Evolutionary conservation across 1,139 yeast genomes (phyloP), one percentile per base, ranked within the genome.

Genomic region (Taphrina sp.): DNA sequence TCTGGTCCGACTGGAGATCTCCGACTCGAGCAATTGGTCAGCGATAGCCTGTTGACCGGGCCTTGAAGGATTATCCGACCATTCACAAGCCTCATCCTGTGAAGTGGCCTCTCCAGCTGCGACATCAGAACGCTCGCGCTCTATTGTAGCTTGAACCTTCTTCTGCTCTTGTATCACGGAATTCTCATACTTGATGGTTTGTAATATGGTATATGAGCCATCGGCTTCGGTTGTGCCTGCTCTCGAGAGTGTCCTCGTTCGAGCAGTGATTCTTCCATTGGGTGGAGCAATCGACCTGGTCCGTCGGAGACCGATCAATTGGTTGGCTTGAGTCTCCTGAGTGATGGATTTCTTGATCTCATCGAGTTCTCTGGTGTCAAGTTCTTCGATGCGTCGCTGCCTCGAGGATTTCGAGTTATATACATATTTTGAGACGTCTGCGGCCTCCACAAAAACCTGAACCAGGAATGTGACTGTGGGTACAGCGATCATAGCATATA

Each of bases 391-490:
- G 10, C 45, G 45, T 4, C 26, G 23, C 14, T 41, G 45, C 17
- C 45, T 33, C 14, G 45, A 41, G 24, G 23, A 12, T 23, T 41
- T 41, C 35, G 45, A 41, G 22, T 41, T 41, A 34, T 41, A 41
- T 12, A 41, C 26, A 29, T 41, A 41, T 34, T 41, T 41, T n/a
- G 24, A 26, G 22, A 41, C 45, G 28, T 41, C 45, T 5, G 45
- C 45, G 17, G 45, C 45, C 14, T 41, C 45, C 29, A 41, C 45
- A 26, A 41, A 41, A 14, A 41, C 45, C 14, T 41, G 45, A 34
- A 88, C 80, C 49, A 88, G 73, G 16, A 84, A 82, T 0, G 95
- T 85, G 94, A 88, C 87, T 59, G 87, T 72, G 0, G 96, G 96
- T n/a, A 88, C 84, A 0, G 95, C 95, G 4, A 81, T 73, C 22